phyloP scores from a whole-genome alignment of 108 stramenopile genomes.

The Cyclostephanos tholiformis region DNA sequence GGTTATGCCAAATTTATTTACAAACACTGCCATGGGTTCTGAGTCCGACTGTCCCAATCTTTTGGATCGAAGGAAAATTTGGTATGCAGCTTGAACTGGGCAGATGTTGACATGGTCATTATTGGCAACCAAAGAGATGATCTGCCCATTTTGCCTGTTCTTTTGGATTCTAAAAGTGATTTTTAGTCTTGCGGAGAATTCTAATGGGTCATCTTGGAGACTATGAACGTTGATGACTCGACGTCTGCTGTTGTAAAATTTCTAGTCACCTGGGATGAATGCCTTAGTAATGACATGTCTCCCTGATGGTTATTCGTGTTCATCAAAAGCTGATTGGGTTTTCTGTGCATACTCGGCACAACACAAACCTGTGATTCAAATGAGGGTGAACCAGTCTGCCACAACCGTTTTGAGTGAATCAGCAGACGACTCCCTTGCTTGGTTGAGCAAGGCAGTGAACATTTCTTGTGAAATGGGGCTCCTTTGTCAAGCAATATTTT shows the following conservation, averaged over 20 bases:
- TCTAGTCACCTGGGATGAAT: too few relatives aligned
- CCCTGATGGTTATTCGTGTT: too few relatives aligned
- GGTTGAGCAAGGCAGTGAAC: not conserved
- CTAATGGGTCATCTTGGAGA: too few relatives aligned
- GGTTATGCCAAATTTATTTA: too few relatives aligned
- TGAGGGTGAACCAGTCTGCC: not conserved
- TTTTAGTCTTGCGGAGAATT: too few relatives aligned
- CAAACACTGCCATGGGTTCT: constrained; percentile 7
- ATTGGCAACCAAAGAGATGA: not conserved
- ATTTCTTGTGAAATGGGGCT: constrained; percentile 9
- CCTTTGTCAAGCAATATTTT: constrained; percentile 6
- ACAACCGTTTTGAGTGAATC: not conserved
- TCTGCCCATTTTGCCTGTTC: constrained; percentile 12
- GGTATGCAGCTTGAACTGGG: not conserved
- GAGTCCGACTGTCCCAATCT: constrained; percentile 1
- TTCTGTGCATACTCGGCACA: too few relatives aligned
- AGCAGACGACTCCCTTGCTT: not conserved
- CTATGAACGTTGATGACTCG: too few relatives aligned
- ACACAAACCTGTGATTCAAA: not conserved
- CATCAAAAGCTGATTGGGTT: too few relatives aligned
- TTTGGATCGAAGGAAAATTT: not conserved
- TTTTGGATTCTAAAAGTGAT: too few relatives aligned
- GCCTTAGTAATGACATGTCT: too few relatives aligned
- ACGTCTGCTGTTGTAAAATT: too few relatives aligned
- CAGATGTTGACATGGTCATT: not conserved